phyloP scores from a whole-genome alignment of 75 land plant genomes.

The Sequoia sempervirens region DNA sequence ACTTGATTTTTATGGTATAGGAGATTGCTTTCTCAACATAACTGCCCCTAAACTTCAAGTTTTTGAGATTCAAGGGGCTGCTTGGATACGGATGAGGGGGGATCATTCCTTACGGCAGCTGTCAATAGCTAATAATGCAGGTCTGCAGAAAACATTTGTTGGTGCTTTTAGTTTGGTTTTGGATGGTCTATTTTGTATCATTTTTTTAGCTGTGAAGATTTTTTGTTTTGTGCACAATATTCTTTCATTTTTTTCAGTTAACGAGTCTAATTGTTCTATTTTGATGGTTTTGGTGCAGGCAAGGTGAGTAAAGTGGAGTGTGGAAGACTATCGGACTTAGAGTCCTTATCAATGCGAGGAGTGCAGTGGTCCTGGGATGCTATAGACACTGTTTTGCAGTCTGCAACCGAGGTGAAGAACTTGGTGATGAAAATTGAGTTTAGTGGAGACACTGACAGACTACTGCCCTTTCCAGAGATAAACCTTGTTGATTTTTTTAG shows the following conservation, averaged over 20 bases:
- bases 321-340: constrained; percentile 53
- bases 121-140: constrained; percentile 56
- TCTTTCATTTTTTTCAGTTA: not conserved
- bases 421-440: constrained; percentile 81
- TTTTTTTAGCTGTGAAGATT: not conserved
- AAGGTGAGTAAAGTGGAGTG: constrained; percentile 53
- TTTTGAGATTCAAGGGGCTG: constrained; percentile 74
- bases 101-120: constrained; percentile 36
- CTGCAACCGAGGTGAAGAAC: constrained; percentile 63
- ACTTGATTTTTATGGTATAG: constrained; percentile 66
- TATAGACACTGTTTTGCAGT: constrained; percentile 51
- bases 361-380: constrained; percentile 87
- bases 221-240: not conserved
- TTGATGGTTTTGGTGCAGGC: constrained; percentile 28
- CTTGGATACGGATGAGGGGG: constrained; percentile 44
- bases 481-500: constrained; percentile 75
- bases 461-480: constrained; percentile 75
- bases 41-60: constrained; percentile 41
- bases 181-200: not conserved
- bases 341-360: constrained; percentile 57
- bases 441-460: constrained; percentile 53
- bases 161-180: constrained; percentile 6
- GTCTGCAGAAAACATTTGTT: constrained; percentile 21
- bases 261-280: not conserved
- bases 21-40: constrained; percentile 42